Base-by-base conservation (phyloP, 345 rosid genomes). In the Turritis glabra region DNA sequence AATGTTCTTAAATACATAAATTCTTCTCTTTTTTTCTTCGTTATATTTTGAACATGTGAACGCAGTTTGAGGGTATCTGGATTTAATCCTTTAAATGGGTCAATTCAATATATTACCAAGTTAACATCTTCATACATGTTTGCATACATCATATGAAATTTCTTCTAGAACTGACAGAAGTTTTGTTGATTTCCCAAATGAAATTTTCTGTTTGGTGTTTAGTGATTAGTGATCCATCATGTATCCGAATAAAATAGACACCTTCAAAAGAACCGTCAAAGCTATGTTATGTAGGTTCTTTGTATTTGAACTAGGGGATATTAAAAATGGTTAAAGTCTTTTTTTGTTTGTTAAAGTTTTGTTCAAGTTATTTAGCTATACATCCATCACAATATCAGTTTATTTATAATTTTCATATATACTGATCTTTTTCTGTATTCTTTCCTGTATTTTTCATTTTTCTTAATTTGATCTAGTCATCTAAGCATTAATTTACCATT, bases 61-160 rank as follows among this genome's bases (percentile, higher is more conserved):
- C 69, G 76, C 76, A 40, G 25, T 61, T 52, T 62, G 30, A 62
- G 23, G 43, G 76, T 22, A 62, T 61, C 58, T 58, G 2, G 15
- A 2, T 17, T 33, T 35, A 38, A 15, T 23, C 18, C n/a, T 52
- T 15, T 67, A 60, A 67, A 15, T 15, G 5, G 64, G 27, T 19
- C 43, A 19, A 32, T 35, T 35, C 40, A 35, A 35, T 10, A 35
- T 35, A 25, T 72, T 41, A 61, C 44, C 58, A 72, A 61, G 9
- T 61, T 51, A 26, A 72, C 15, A 41, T 51, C 19, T 18, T 12
- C 29, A 33, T 60, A n/a, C 4, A 59, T 47, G 55, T 43, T 29
- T 46, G 56, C 75, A 71, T 52, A 53, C 70, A 52, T 52, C 61
- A 62, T 62, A 40, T n/a, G 53, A 61, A 38, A 14, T 38, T 72